Percentiles rank a stretch among this genome's conserved stretches.
Conservation (phyloP, 129 eudicot genomes). For the Ambrosia artemisiifolia region DNA sequence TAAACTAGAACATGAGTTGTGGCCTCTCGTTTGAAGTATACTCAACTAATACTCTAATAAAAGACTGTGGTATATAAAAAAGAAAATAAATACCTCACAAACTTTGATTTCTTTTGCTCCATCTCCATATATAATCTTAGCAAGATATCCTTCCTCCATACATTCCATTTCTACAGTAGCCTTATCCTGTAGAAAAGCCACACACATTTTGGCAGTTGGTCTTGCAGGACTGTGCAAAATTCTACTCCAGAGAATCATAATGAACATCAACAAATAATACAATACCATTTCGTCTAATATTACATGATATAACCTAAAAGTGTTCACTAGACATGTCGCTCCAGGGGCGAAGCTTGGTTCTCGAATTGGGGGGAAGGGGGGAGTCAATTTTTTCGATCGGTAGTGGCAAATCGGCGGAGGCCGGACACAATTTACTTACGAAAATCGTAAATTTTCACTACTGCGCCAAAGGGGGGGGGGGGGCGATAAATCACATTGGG, state of each 20-base stretch:
- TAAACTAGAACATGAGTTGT: no score
- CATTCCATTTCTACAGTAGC: constrained; percentile 99
- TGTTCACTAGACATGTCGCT: no score
- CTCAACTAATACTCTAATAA: no score
- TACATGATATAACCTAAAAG: no score
- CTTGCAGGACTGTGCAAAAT: constrained; percentile 1
- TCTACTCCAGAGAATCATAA: not conserved
- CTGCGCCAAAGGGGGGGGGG: not conserved
- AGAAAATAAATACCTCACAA: constrained; percentile 65
- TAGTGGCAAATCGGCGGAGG: no score
- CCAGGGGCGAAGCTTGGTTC: not conserved
- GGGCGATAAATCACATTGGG: not conserved
- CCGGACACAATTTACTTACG: not conserved
- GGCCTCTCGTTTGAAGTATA: no score
- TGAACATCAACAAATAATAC: no score
- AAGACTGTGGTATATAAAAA: no score
- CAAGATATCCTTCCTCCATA: constrained; percentile 94
- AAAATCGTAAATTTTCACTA: not conserved
- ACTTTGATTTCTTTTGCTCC: constrained; percentile 90
- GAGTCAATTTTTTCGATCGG: no score
- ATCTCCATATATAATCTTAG: constrained; percentile 84
- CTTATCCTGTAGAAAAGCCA: constrained; percentile 61
- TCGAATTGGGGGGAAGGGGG: no score
- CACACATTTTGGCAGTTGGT: not conserved
- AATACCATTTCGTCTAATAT: no score